Evolutionary conservation across 306 rosid genomes (phyloP).

Genomic region (Cicer yamashitae): DNA sequence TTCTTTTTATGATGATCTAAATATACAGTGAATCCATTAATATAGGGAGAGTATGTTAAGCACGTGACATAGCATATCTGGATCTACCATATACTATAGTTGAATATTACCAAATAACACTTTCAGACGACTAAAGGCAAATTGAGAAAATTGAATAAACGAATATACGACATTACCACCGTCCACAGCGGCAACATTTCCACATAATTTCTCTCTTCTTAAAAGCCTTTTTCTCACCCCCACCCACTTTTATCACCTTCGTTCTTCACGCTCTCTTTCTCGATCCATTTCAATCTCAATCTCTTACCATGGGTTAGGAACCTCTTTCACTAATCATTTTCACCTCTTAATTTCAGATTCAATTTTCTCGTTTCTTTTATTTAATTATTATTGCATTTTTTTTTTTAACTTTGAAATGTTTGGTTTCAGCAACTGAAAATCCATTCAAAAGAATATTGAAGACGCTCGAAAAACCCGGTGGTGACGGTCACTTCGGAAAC

Average conservation of each 20-base stretch:
- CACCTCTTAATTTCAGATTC: neutral
- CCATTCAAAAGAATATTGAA: constrained; percentile 76
- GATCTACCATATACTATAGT: too few species aligned
- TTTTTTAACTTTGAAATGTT: constrained; percentile 8
- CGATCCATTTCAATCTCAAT: constrained; percentile 6
- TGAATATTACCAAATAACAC: too few species aligned
- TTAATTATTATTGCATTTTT: neutral
- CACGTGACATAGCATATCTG: too few species aligned
- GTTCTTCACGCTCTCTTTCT: constrained; percentile 16
- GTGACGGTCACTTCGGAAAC: constrained; percentile 85
- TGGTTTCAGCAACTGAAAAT: constrained; percentile 58
- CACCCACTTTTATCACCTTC: neutral
- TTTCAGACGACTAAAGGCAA: too few species aligned
- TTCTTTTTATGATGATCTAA: too few species aligned
- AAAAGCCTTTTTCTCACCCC: neutral
- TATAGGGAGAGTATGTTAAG: too few species aligned
- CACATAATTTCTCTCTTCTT: neutral
- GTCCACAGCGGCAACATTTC: neutral
- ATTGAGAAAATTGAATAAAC: too few species aligned
- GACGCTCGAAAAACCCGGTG: constrained; percentile 77
- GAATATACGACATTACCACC: too few species aligned
- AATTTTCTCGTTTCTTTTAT: neutral
- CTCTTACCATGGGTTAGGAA: constrained; percentile 47
- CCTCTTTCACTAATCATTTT: neutral
- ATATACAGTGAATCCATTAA: too few species aligned